A percentile compares a stretch with the other conserved stretches of the same genome.
Evolutionary conservation across 345 rosid genomes (phyloP).

Genomic region (Linum usitatissimum): DNA sequence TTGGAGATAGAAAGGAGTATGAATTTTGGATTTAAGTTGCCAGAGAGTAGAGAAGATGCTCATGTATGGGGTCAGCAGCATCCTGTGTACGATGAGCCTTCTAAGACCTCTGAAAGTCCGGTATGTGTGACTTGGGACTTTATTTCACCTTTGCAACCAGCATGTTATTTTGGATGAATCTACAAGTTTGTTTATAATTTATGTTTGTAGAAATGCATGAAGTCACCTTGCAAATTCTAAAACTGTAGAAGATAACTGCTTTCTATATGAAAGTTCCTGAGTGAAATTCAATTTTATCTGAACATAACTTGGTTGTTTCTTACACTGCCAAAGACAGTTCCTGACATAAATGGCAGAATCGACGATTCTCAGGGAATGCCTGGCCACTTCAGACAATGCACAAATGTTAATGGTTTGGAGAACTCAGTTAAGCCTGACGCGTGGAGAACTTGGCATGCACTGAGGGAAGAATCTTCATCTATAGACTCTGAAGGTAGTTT

Average conservation of each 20-base stretch:
- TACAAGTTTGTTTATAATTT: too few relatives aligned
- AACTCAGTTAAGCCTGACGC: slow-evolving; percentile 31
- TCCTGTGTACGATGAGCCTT: slow-evolving; percentile 23
- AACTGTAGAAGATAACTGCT: not conserved
- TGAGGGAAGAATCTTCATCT: slow-evolving; percentile 45
- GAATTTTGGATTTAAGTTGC: slow-evolving; percentile 47
- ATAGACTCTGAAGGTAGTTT: slow-evolving; percentile 58
- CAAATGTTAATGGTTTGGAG: slow-evolving; percentile 22
- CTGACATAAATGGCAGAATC: slow-evolving; percentile 25
- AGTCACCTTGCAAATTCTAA: too few relatives aligned
- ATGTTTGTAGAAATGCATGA: too few relatives aligned
- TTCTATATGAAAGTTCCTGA: not conserved
- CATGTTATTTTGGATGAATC: too few relatives aligned
- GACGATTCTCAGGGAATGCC: not conserved
- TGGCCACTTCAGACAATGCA: slow-evolving; percentile 20
- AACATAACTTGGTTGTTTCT: slow-evolving; percentile 22
- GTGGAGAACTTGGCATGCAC: slow-evolving; percentile 63
- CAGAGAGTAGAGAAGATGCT: slow-evolving; percentile 29
- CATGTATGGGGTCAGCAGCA: slow-evolving; percentile 17
- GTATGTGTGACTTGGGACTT: slow-evolving; percentile 22
- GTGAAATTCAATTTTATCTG: slow-evolving; percentile 1
- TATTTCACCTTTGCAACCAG: too few relatives aligned
- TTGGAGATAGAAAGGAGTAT: slow-evolving; percentile 75
- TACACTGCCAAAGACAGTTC: slow-evolving; percentile 55
- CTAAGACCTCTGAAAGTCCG: slow-evolving; percentile 26